Conservation (phyloP, 164 flowering plant species). For the Paratinospora sagittata region DNA sequence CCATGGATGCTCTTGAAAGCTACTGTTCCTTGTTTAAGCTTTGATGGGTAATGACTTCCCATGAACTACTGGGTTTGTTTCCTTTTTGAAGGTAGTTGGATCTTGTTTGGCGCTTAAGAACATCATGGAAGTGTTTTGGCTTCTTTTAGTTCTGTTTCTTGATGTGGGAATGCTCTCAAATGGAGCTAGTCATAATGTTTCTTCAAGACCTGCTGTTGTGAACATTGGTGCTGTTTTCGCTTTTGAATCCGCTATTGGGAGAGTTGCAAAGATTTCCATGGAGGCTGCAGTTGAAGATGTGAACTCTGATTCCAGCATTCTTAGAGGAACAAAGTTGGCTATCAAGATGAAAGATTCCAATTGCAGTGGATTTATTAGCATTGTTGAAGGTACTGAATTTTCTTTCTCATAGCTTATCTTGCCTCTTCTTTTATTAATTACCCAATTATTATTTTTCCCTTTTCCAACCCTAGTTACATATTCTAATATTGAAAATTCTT, state of each 20-base stretch:
- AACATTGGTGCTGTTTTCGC: too few species aligned
- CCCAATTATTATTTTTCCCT: not conserved
- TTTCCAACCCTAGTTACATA: not conserved
- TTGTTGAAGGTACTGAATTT: too few species aligned
- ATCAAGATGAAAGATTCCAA: slow-evolving; percentile 47
- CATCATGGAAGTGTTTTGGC: too few species aligned
- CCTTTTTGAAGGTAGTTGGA: not conserved
- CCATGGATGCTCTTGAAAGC: too few species aligned
- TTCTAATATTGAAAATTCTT: too few species aligned
- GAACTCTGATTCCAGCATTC: slow-evolving; percentile 58
- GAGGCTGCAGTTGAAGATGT: slow-evolving; percentile 81
- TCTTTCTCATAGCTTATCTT: slow-evolving; percentile 59
- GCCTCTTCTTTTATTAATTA: slow-evolving; percentile 32
- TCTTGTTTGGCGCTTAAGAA: not conserved
- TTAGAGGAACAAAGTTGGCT: slow-evolving; percentile 50
- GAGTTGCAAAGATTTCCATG: slow-evolving; percentile 80
- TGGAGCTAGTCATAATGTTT: too few species aligned
- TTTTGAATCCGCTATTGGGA: too few species aligned
- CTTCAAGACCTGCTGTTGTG: too few species aligned
- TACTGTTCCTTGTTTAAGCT: not conserved
- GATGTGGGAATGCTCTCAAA: too few species aligned
- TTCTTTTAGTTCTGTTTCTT: too few species aligned
- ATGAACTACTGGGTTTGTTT: not conserved
- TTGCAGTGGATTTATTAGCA: too few species aligned
- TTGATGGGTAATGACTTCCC: not conserved